These are phyloP conservation scores for Ceratocystis diversiconidia DNA, from an alignment of 2,329 filamentous ascomycete species.

Conservation along the genomic window DNA sequence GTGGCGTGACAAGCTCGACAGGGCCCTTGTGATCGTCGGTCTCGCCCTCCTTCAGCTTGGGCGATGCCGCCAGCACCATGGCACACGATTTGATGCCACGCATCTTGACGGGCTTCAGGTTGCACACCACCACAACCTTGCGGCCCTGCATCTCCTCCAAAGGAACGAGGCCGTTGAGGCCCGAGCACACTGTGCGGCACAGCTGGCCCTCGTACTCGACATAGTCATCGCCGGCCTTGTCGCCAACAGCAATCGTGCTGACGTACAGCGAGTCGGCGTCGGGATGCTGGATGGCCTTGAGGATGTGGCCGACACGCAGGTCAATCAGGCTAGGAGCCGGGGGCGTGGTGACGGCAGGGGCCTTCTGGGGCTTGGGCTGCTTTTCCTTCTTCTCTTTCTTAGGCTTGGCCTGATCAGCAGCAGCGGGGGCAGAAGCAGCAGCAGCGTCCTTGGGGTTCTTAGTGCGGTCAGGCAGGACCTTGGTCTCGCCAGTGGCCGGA, in stretches of 20 bases:
- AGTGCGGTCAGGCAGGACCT: conserved; percentile 43
- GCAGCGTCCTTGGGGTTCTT: conserved; percentile 47
- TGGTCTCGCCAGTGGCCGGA: conserved; percentile 32
- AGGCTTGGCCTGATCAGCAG: conserved; percentile 30
- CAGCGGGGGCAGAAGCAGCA: conserved; percentile 24
- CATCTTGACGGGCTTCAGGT: conserved; percentile 99
- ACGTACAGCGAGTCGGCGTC: conserved; percentile 95
- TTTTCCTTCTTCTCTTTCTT: conserved; percentile 56
- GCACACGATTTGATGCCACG: conserved; percentile 63
- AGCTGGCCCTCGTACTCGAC: conserved; percentile 81
- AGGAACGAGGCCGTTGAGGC: conserved; percentile 82
- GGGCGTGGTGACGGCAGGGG: conserved; percentile 55
- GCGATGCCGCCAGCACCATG: conserved; percentile 93
- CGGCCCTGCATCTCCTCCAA: conserved; percentile 93
- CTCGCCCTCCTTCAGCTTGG: conserved; percentile 67
- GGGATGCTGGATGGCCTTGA: conserved; percentile 89
- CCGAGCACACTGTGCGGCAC: conserved; percentile 91
- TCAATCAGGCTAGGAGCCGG: conserved; percentile 80
- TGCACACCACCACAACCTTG: conserved; percentile 90
- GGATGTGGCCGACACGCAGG: conserved; percentile 89
- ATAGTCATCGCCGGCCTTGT: conserved; percentile 77
- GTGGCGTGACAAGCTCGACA: conserved; percentile 82
- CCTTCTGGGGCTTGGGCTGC: conserved; percentile 58
- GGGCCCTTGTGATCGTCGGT: conserved; percentile 74
- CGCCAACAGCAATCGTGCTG: conserved; percentile 87